Conservation (phyloP, 2,329 filamentous ascomycete species). For the Monosporascus sp. region DNA sequence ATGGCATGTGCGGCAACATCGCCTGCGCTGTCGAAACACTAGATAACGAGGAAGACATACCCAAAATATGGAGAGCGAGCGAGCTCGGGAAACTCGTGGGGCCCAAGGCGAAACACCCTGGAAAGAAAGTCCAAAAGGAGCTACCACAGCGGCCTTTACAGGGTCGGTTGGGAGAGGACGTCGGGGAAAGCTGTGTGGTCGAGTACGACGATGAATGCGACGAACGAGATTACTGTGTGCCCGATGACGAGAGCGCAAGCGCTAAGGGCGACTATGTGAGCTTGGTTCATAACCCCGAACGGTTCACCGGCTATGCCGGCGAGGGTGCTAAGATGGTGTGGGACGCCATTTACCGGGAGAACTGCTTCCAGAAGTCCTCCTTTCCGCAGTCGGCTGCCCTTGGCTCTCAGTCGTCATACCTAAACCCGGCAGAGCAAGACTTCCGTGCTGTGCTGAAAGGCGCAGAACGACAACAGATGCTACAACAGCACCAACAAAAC, state of each 20-base stretch:
- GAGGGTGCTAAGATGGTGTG: constrained; percentile 84
- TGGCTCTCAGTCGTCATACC: constrained; percentile 38
- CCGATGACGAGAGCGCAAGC: constrained; percentile 82
- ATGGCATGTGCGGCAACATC: constrained; percentile 93
- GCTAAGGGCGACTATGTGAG: constrained; percentile 96
- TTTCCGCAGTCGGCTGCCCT: constrained; percentile 56
- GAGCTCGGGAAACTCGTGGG: constrained; percentile 90
- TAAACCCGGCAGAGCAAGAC: constrained; percentile 52
- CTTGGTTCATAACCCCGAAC: constrained; percentile 85
- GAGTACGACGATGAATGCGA: constrained; percentile 98
- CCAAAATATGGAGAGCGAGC: constrained; percentile 83
- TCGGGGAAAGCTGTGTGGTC: constrained; percentile 93
- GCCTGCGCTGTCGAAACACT: constrained; percentile 93
- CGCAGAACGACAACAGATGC: constrained; percentile 54
- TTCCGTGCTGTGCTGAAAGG: constrained; percentile 58
- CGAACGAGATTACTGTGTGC: constrained; percentile 92
- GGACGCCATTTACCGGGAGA: constrained; percentile 95
- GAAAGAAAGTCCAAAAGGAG: constrained; percentile 66
- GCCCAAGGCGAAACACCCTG: constrained; percentile 84
- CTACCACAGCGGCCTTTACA: constrained; percentile 69
- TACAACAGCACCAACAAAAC: constrained; percentile 53
- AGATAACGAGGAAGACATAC: constrained; percentile 92
- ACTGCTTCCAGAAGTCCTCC: constrained; percentile 77
- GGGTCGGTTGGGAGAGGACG: constrained; percentile 76
- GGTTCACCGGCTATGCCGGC: constrained; percentile 91